Conservation (phyloP, 495 filamentous ascomycete species). For the Penicillium maclennaniae region DNA sequence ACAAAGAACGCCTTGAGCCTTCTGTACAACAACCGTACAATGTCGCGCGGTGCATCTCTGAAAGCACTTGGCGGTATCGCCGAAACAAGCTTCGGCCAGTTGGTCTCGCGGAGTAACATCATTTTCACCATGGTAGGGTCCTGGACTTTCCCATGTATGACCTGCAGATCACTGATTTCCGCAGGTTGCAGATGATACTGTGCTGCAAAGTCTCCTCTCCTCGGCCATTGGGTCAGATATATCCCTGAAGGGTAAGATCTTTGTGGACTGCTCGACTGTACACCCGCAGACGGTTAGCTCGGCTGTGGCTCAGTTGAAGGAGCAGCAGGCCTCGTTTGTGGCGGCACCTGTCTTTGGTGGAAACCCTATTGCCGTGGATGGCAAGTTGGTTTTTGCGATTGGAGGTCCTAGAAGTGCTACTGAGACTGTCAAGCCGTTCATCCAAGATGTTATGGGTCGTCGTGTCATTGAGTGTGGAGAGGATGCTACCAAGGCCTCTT, state of each 20-base stretch:
- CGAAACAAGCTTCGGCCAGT: conserved; percentile 32
- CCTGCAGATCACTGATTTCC: background rate
- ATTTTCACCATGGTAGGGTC: conserved; percentile 44
- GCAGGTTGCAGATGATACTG: conserved; percentile 42
- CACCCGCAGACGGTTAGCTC: conserved; percentile 38
- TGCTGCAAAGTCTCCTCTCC: conserved; percentile 35
- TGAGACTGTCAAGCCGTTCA: conserved; percentile 38
- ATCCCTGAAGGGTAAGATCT: conserved; percentile 43
- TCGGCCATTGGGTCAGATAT: conserved; percentile 28
- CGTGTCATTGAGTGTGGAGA: conserved; percentile 47
- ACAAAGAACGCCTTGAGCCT: conserved; percentile 34
- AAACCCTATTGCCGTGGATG: conserved; percentile 40
- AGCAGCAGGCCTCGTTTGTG: conserved; percentile 34
- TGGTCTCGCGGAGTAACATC: conserved; percentile 37
- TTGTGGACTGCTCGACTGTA: conserved; percentile 48
- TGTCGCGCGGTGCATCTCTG: conserved; percentile 37
- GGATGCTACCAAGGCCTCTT: conserved; percentile 41
- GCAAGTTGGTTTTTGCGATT: conserved; percentile 47
- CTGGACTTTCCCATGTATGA: background rate
- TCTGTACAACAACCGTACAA: conserved; percentile 44
- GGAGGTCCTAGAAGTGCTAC: conserved; percentile 36
- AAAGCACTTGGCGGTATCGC: conserved; percentile 33
- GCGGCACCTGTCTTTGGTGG: conserved; percentile 47
- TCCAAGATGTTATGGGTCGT: conserved; percentile 44
- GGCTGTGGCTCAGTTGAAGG: conserved; percentile 33